Base-by-base conservation (phyloP, 208 protist species). In the Phytomonas francai region DNA sequence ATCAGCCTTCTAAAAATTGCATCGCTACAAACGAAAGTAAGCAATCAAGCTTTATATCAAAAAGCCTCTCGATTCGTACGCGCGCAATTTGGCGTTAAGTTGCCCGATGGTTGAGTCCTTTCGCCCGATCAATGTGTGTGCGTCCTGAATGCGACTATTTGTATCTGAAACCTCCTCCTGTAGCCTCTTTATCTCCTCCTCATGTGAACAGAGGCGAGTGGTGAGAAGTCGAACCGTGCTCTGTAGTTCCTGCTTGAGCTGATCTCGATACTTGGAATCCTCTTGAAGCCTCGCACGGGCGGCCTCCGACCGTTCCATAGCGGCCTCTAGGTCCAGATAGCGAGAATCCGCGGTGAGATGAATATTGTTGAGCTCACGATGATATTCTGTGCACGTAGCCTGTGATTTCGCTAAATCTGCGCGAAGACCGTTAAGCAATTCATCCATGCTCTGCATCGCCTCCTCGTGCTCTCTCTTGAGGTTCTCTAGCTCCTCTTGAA, bases 61-160 rank as follows among this genome's bases (percentile, higher is more conserved):
- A 25, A 54, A 54, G 11, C 68, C 71, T 32, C 85, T 78, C 14
- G 89, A 70, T 70, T 95, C 89, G 59, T 91, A 93, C 0, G 84
- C 89, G 19, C 87, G 84, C 59, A 95, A 72, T 70, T 87, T 83
- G 3, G 89, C 89, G 57, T 71, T 91, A 27, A 95, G 77, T 63
- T 95, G 89, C 30, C 85, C 87, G 66, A 95, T 88, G 0, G 83
- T 64, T 16, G 89, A 87, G 57, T 95, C 89, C 71, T 93, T 91
- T 12, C 82, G 66, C 5, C 89, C 89, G 8, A 95, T 80, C 33
- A 91, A 62, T 14, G 81, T 88, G 73, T 95, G 85, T 0, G 86
- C 83, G 27, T 95, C 87, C 65, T 95, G 89, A 0, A 91, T 65
- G 56, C 86, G 84, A n/a, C 66, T 79, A 51, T 76, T 84, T 2